Evolutionary conservation across 2,329 filamentous ascomycete genomes (phyloP).

Genomic region (Aspergillus sp.): DNA sequence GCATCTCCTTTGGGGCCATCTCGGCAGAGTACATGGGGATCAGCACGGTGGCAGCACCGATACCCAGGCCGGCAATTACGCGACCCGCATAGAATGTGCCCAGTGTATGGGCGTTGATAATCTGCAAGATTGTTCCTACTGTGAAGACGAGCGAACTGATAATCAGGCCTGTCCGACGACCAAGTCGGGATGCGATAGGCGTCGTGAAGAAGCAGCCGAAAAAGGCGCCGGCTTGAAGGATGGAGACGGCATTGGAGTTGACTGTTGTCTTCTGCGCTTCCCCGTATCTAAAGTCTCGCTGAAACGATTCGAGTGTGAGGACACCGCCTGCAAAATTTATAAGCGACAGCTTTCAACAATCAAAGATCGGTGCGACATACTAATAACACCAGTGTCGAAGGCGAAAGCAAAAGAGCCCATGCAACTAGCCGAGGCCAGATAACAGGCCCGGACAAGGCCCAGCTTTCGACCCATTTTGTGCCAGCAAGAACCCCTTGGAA

Average conservation of each 20-base stretch:
- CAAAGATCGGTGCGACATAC: slow-evolving; percentile 17
- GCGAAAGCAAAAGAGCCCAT: slow-evolving; percentile 42
- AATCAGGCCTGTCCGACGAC: slow-evolving; percentile 46
- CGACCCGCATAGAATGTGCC: slow-evolving; percentile 47
- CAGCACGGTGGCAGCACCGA: slow-evolving; percentile 46
- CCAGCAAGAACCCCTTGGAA: neutral
- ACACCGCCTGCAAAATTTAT: slow-evolving; percentile 39
- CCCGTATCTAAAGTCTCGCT: slow-evolving; percentile 39
- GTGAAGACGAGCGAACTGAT: slow-evolving; percentile 43
- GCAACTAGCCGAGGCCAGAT: slow-evolving; percentile 37
- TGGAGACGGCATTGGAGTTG: slow-evolving; percentile 49
- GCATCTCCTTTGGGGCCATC: slow-evolving; percentile 43
- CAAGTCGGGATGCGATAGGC: slow-evolving; percentile 46
- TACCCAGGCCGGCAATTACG: slow-evolving; percentile 47
- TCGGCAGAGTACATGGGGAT: slow-evolving; percentile 44
- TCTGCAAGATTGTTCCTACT: slow-evolving; percentile 45
- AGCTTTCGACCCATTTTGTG: slow-evolving; percentile 30
- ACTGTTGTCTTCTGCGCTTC: slow-evolving; percentile 41
- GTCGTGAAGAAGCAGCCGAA: slow-evolving; percentile 51
- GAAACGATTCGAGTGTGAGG: slow-evolving; percentile 45
- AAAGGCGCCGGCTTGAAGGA: slow-evolving; percentile 53
- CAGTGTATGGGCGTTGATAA: slow-evolving; percentile 46
- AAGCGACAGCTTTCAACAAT: neutral
- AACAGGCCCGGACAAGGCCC: slow-evolving; percentile 36
- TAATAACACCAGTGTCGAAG: slow-evolving; percentile 41